Evolutionary conservation across 257 asterid species (phyloP).

Genomic region (Parsonsia alboflavescens): DNA sequence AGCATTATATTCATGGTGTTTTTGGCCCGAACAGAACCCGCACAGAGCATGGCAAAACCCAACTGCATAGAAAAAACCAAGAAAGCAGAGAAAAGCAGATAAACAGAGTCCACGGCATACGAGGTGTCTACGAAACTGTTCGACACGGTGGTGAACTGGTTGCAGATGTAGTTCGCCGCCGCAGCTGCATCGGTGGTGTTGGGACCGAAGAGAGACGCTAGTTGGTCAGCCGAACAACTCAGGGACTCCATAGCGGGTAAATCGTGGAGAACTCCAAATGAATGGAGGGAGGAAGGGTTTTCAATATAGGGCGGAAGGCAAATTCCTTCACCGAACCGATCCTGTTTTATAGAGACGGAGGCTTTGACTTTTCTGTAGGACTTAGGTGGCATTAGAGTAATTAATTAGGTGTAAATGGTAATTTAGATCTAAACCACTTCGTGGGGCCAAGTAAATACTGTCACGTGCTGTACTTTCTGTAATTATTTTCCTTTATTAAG

Average conservation of each 20-base stretch:
- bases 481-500: not conserved
- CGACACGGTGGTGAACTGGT: conserved; percentile 46
- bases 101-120: conserved; percentile 73
- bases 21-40: conserved; percentile 89
- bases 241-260: conserved; percentile 29
- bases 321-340: not conserved
- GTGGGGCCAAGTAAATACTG: not conserved
- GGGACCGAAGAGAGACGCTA: conserved; percentile 61
- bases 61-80: conserved; percentile 91
- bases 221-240: conserved; percentile 41
- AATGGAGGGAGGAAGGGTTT: not conserved
- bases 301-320: too few relatives aligned
- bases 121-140: conserved; percentile 44
- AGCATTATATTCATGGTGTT: conserved; percentile 94
- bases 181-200: conserved; percentile 54
- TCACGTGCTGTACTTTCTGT: not conserved
- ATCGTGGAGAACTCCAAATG: not conserved
- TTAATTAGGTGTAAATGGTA: not conserved
- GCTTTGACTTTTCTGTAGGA: conserved; percentile 22
- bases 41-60: conserved; percentile 96
- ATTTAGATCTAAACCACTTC: not conserved
- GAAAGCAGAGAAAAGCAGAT: conserved; percentile 82
- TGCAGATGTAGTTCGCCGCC: conserved; percentile 65
- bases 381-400: not conserved
- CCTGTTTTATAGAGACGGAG: conserved; percentile 21